Conservation (phyloP, 805 yeast genomes). For the Cyberlindnera misumaiensis region DNA sequence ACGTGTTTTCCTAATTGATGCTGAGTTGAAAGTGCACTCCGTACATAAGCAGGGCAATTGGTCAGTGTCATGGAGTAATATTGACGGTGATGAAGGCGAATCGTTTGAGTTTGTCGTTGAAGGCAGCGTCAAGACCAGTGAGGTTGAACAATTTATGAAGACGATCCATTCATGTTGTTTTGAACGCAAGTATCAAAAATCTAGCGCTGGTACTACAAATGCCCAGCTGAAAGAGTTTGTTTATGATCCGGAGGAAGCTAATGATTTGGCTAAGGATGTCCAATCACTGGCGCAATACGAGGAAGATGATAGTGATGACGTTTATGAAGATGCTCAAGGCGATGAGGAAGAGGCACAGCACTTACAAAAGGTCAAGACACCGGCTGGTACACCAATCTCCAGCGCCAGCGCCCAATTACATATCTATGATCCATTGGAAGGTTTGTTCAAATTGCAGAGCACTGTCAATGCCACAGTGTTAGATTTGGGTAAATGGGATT, state of each 20-base stretch:
- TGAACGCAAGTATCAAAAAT: slow-evolving; percentile 62
- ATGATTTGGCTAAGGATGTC: slow-evolving; percentile 6
- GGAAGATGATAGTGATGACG: slow-evolving; percentile 25
- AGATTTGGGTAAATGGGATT: slow-evolving; percentile 45
- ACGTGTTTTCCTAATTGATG: slow-evolving; percentile 62
- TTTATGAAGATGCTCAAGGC: slow-evolving; percentile 19
- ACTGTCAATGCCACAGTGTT: slow-evolving; percentile 31
- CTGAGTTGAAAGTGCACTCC: slow-evolving; percentile 49
- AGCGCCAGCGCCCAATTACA: slow-evolving; percentile 31
- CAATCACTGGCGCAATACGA: slow-evolving; percentile 15
- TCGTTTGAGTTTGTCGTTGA: slow-evolving; percentile 73
- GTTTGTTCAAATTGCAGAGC: slow-evolving; percentile 40
- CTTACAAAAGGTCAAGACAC: slow-evolving; percentile 8
- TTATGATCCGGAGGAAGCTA: slow-evolving; percentile 25
- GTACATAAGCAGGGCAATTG: slow-evolving; percentile 31
- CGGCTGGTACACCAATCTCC: slow-evolving; percentile 20
- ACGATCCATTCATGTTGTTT: slow-evolving; percentile 63
- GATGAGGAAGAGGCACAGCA: not conserved
- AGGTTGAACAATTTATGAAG: slow-evolving; percentile 55
- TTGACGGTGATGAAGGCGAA: slow-evolving; percentile 83
- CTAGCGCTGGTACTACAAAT: slow-evolving; percentile 38
- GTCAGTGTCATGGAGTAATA: slow-evolving; percentile 73
- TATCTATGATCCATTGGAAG: slow-evolving; percentile 47
- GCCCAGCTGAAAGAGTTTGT: slow-evolving; percentile 54
- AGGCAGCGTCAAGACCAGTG: slow-evolving; percentile 41